Base-by-base conservation (phyloP, 805 yeast genomes). In the Yarrowia deformans region DNA sequence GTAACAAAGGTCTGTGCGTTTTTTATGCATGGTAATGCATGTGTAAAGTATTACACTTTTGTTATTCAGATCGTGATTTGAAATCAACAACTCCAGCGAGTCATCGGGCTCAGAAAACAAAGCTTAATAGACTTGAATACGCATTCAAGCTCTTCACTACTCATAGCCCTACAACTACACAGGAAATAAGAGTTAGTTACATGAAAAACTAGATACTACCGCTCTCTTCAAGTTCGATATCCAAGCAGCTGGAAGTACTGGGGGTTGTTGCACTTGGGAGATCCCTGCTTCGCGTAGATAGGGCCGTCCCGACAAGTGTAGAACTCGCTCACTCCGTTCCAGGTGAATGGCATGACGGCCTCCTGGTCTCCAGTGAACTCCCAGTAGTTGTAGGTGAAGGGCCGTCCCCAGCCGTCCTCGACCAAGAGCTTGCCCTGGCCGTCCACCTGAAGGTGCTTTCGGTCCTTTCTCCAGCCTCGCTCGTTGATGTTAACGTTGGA, bases 361-460 rank as follows among this genome's bases (percentile, higher is more conserved):
- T 56, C 63, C 63, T 56, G 63, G 48, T 56, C n/a, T 39, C 63
- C 63, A n/a, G 63, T 40, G 8, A 56, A 56, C 39, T 56, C 48
- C 63, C 63, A 56, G 37, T 40, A 7, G 49, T 56, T 56, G 63
- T 56, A 40, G 19, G 29, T 39, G 12, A 40, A 56, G 14, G 63
- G 63, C 40, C 63, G 63, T 23, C 63, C 63, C 63, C 63, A 56
- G 16, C 63, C 63, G 48, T 56, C 63, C 37, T 56, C 48, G 9
- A 40, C 63, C 1, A 4, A 2, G 8, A 56, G 48, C 39, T 56
- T 40, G 16, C 63, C 63, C 48, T 34, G 37, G 14, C 37, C 39
- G 23, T 56, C 63, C 1, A 56, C 63, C 16, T 16, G 39, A 42
- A 56, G n/a, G 48, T 56, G 63, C 63, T 56, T 56, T 56, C 48